These are phyloP conservation scores for Cryptosporidium tyzzeri DNA, from an alignment of 169 alveolate species.

Conservation along the genomic window DNA sequence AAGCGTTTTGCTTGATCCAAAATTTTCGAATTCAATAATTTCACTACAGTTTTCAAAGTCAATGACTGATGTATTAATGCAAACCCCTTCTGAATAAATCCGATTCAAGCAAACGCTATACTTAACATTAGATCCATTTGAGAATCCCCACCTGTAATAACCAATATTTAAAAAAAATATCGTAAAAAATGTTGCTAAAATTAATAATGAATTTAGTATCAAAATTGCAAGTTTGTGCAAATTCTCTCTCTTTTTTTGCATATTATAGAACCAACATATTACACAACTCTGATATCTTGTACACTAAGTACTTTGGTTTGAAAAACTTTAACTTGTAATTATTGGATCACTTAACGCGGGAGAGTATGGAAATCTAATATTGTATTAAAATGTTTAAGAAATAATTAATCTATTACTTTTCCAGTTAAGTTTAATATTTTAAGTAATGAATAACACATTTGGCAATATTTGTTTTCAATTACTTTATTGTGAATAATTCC, in stretches of 20 bases:
- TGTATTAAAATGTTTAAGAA: neutral
- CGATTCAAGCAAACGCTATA: slow-evolving; percentile 10
- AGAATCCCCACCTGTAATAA: slow-evolving; percentile 23
- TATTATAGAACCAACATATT: neutral
- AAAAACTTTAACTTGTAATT: neutral
- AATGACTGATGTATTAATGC: slow-evolving; percentile 7
- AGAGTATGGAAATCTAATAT: neutral
- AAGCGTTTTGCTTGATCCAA: neutral
- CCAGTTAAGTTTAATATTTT: neutral
- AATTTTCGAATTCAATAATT: slow-evolving; percentile 7
- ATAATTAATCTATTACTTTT: neutral
- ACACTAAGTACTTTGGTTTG: neutral
- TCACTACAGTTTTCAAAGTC: slow-evolving; percentile 35
- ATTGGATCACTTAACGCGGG: neutral
- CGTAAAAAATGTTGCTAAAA: slow-evolving; percentile 7
- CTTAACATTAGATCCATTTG: slow-evolving; percentile 36
- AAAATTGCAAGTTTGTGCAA: neutral
- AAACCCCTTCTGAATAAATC: slow-evolving; percentile 2
- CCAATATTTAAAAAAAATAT: slow-evolving; percentile 13
- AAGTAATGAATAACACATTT: neutral
- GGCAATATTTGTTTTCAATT: neutral
- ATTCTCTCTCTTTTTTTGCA: neutral
- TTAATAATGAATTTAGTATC: neutral
- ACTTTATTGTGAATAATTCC: neutral
- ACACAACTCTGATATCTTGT: neutral